A percentile compares a stretch with the other conserved stretches of the same genome.
These are phyloP conservation scores for Meira miltonrushii DNA, from an alignment of 1,284 basidiomycete species.

Conservation along the genomic window DNA sequence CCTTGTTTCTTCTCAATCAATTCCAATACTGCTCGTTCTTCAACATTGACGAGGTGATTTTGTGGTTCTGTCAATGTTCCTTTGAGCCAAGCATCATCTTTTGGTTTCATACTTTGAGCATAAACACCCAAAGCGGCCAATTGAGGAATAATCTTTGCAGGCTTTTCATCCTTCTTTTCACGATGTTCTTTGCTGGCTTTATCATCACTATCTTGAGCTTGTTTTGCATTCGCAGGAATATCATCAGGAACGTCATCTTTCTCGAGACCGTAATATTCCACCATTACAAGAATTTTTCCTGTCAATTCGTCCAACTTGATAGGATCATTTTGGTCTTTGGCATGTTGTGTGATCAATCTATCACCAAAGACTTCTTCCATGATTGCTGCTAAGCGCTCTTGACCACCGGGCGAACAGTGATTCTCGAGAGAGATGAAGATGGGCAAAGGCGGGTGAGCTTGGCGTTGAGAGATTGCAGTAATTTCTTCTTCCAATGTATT, in stretches of 20 bases:
- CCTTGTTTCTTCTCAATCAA: slow-evolving; percentile 54
- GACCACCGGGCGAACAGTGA: slow-evolving; percentile 59
- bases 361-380: slow-evolving; percentile 61
- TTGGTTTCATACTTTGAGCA: slow-evolving; percentile 41
- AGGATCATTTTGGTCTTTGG: slow-evolving; percentile 35
- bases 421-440: slow-evolving; percentile 65
- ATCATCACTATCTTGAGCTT: slow-evolving; percentile 15
- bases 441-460: slow-evolving; percentile 1
- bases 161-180: slow-evolving; percentile 19
- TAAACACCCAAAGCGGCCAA: slow-evolving; percentile 42
- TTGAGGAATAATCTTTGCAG: slow-evolving; percentile 37
- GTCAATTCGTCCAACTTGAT: slow-evolving; percentile 58
- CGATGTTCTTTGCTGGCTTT: slow-evolving; percentile 19
- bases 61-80: slow-evolving; percentile 32
- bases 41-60: slow-evolving; percentile 61
- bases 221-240: not conserved
- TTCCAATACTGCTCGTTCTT: slow-evolving; percentile 57
- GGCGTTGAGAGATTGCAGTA: slow-evolving; percentile 3
- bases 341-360: slow-evolving; percentile 55
- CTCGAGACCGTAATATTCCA: slow-evolving; percentile 39
- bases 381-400: slow-evolving; percentile 60
- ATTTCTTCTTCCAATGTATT: slow-evolving; percentile 22
- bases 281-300: slow-evolving; percentile 63
- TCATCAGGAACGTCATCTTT: slow-evolving; percentile 14
- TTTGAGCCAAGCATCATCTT: slow-evolving; percentile 35